A percentile compares a stretch with the other conserved stretches of the same genome.
phyloP scores from a whole-genome alignment of 306 rosid species.

The Sesbania bispinosa region DNA sequence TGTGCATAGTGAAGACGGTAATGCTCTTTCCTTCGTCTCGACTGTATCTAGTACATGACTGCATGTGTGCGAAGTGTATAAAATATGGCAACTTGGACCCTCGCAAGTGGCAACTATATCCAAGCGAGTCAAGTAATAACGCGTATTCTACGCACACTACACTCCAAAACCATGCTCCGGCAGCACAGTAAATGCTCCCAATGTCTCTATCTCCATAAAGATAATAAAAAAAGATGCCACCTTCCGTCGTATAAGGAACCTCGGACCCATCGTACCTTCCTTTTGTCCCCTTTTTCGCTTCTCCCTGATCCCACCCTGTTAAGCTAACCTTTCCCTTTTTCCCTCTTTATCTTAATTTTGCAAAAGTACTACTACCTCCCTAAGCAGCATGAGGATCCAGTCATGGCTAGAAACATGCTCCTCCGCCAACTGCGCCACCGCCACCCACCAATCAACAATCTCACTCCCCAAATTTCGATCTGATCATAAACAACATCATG shows the following conservation, averaged over 20 bases:
- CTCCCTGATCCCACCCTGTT: background rate
- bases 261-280: slow-evolving; percentile 20
- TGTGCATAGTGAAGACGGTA: too few relatives aligned
- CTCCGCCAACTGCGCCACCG: slow-evolving; percentile 23
- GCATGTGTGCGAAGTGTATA: slow-evolving; percentile 23
- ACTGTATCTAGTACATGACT: background rate
- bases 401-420: slow-evolving; percentile 41
- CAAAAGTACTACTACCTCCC: too few relatives aligned
- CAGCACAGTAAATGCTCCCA: slow-evolving; percentile 20
- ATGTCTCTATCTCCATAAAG: background rate
- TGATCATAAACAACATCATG: background rate
- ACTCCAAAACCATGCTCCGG: background rate
- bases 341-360: too few relatives aligned
- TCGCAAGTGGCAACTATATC: background rate
- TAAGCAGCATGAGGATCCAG: slow-evolving; percentile 42
- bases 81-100: slow-evolving; percentile 27
- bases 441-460: slow-evolving; percentile 20
- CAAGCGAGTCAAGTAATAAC: background rate
- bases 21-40: background rate
- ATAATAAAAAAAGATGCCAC: slow-evolving; percentile 14
- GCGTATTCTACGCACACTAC: background rate
- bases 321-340: background rate
- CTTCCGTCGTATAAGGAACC: background rate
- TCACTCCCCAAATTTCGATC: slow-evolving; percentile 17
- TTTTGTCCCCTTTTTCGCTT: background rate